Evolutionary conservation across 805 yeast species (phyloP).

Genomic region (Martiniozyma abietophila): DNA sequence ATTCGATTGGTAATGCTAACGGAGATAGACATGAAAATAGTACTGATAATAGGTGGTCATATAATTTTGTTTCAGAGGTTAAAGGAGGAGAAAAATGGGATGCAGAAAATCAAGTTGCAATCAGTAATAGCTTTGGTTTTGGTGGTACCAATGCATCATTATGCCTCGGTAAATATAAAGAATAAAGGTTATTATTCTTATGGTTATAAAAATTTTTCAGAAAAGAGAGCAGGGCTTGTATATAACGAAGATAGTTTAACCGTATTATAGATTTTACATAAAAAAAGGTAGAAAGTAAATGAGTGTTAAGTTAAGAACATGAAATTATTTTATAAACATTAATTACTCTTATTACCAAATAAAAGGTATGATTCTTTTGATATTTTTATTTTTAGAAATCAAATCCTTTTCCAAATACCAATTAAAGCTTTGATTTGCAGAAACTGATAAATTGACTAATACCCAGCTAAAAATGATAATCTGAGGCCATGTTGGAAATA

Average conservation of each 20-base stretch:
- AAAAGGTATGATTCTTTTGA: slow-evolving; percentile 22
- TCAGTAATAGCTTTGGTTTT: slow-evolving; percentile 92
- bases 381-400: neutral
- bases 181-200: too few relatives aligned
- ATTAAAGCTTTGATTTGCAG: slow-evolving; percentile 35
- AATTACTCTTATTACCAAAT: slow-evolving; percentile 14
- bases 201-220: too few relatives aligned
- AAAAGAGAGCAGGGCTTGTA: too few relatives aligned
- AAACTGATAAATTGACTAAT: slow-evolving; percentile 39
- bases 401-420: slow-evolving; percentile 3
- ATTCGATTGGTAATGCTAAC: slow-evolving; percentile 38
- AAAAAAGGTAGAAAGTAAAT: slow-evolving; percentile 14
- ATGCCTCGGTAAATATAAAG: slow-evolving; percentile 33
- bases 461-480: slow-evolving; percentile 30
- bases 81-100: slow-evolving; percentile 24
- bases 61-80: slow-evolving; percentile 48
- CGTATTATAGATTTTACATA: too few relatives aligned
- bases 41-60: too few relatives aligned
- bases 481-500: slow-evolving; percentile 14
- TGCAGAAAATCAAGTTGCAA: slow-evolving; percentile 41
- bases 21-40: slow-evolving; percentile 34
- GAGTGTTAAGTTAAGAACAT: slow-evolving; percentile 8
- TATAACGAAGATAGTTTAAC: too few relatives aligned
- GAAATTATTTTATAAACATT: neutral
- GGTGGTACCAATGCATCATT: slow-evolving; percentile 92